Evolutionary conservation across 2,329 filamentous ascomycete species (phyloP).

Genomic region (Nakataea oryzae): DNA sequence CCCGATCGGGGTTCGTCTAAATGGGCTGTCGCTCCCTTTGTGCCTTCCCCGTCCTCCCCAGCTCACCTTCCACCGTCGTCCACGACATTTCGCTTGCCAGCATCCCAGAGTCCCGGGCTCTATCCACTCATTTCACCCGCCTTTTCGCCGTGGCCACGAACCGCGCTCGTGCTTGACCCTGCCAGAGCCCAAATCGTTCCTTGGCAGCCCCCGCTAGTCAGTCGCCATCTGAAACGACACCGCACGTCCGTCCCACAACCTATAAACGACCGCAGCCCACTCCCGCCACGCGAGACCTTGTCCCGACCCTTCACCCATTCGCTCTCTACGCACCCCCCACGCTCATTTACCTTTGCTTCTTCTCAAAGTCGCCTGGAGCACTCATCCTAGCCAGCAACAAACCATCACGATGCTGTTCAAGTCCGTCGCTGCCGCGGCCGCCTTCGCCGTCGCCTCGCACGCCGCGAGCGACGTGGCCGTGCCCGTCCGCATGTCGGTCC

Average conservation of each 20-base stretch:
- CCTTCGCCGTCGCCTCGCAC: slow-evolving; percentile 26
- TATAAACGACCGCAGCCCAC: neutral
- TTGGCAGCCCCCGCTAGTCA: neutral
- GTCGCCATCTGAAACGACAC: neutral
- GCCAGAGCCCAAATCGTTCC: too few species aligned
- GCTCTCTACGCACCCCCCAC: neutral
- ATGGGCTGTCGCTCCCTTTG: neutral
- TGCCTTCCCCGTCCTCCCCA: neutral
- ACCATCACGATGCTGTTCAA: slow-evolving; percentile 30
- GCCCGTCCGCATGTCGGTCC: slow-evolving; percentile 23
- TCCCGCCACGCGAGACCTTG: neutral
- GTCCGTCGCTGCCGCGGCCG: slow-evolving; percentile 28
- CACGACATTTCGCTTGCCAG: neutral
- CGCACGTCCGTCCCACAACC: neutral
- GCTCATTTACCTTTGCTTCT: neutral
- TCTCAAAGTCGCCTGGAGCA: neutral
- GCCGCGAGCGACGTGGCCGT: slow-evolving; percentile 20
- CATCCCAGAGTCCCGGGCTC: neutral
- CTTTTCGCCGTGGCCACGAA: neutral
- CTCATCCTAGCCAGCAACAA: neutral
- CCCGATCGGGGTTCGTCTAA: neutral
- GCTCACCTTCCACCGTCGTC: neutral
- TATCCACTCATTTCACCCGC: neutral
- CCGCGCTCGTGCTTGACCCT: neutral
- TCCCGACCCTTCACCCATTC: neutral